phyloP scores from a whole-genome alignment of 2,329 filamentous ascomycete species.

The Pseudonectria foliicola region DNA sequence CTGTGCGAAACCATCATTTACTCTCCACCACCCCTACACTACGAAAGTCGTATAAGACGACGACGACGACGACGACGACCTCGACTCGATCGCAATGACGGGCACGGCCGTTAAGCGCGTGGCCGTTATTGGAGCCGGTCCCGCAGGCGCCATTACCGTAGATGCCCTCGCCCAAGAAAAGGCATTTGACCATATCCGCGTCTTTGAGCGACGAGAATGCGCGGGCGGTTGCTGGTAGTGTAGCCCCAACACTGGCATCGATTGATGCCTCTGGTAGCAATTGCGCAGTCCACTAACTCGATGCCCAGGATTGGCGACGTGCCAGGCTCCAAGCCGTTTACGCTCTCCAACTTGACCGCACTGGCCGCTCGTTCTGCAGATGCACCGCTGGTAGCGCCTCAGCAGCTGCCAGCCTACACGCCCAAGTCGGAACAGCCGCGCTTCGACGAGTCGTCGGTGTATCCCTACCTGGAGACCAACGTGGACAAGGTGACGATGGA shows the following conservation, averaged over 20 bases:
- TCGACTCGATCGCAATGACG: conserved; percentile 4
- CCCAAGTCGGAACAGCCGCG: conserved; percentile 37
- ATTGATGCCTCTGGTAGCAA: no score
- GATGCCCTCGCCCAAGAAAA: conserved; percentile 54
- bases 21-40: no score
- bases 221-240: conserved; percentile 54
- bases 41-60: no score
- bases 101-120: conserved; percentile 29
- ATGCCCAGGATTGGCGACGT: conserved; percentile 36
- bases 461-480: conserved; percentile 60
- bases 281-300: no score
- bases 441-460: conserved; percentile 52
- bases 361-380: conserved; percentile 45
- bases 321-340: conserved; percentile 25
- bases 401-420: conserved; percentile 37
- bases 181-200: conserved; percentile 49
- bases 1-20: no score
- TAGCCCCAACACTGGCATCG: no score
- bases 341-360: conserved; percentile 36
- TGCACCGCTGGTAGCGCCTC: conserved; percentile 38
- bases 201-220: conserved; percentile 54
- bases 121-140: conserved; percentile 55
- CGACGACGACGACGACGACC: no score
- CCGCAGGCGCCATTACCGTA: conserved; percentile 51
- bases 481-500: conserved; percentile 53